A percentile compares a stretch with the other conserved stretches of the same genome.
Evolutionary conservation across 345 rosid genomes (phyloP).

Genomic region (Pistacia vera): DNA sequence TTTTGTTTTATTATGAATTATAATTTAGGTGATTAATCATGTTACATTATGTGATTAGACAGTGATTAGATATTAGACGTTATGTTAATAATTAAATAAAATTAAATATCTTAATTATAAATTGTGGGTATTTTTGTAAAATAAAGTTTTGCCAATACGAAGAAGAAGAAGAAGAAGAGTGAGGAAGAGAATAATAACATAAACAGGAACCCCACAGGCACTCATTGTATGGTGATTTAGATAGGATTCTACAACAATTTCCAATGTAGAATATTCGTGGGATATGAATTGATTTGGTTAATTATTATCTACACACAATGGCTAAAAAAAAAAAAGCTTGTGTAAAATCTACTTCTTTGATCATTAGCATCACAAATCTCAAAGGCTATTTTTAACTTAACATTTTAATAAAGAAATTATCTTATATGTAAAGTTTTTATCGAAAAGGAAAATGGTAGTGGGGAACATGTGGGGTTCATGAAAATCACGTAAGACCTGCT

Average conservation of each 20-base stretch:
- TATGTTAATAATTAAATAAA: too few relatives aligned
- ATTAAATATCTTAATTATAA: too few relatives aligned
- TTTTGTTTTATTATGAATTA: not conserved
- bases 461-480: constrained; percentile 46
- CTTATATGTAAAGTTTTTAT: not conserved
- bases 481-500: constrained; percentile 35
- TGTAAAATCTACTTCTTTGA: not conserved
- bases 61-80: not conserved
- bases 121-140: not conserved
- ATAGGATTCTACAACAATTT: constrained; percentile 11
- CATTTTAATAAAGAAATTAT: not conserved
- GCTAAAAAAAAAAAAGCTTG: too few relatives aligned
- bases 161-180: too few relatives aligned
- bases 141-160: too few relatives aligned
- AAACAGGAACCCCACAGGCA: not conserved
- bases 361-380: not conserved
- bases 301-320: not conserved
- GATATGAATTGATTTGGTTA: not conserved
- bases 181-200: not conserved
- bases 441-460: constrained; percentile 13
- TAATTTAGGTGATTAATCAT: not conserved
- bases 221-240: not conserved
- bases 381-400: not conserved
- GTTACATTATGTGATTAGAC: not conserved
- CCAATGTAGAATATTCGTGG: constrained; percentile 11